Conservation (phyloP, 2,329 filamentous ascomycete species). For the Colletotrichum brevisporum region DNA sequence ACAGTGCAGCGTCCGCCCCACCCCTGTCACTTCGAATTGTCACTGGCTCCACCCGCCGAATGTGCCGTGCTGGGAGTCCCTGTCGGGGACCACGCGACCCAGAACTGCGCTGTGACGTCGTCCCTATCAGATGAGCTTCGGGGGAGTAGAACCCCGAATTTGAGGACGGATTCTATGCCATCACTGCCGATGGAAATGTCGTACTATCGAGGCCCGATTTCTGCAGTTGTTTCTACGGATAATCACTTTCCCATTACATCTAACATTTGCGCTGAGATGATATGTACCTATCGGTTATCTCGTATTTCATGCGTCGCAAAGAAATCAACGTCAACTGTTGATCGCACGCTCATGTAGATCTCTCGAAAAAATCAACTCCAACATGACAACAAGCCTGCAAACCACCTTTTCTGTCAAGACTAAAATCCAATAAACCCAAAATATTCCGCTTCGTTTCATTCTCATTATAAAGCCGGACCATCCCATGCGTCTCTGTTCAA, state of each 20-base stretch:
- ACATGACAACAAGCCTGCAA: not conserved
- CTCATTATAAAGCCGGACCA: slow-evolving; percentile 71
- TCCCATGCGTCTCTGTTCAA: slow-evolving; percentile 86
- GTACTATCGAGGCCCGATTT: not conserved
- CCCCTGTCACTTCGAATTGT: slow-evolving; percentile 3
- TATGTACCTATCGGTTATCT: slow-evolving; percentile 2
- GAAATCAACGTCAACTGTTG: not conserved
- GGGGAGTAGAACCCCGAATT: not conserved
- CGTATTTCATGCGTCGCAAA: not conserved
- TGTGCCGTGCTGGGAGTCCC: slow-evolving; percentile 11
- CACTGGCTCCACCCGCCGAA: not conserved
- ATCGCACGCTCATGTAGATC: not conserved
- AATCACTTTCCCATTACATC: not conserved
- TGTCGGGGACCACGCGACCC: slow-evolving; percentile 28
- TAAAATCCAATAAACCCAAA: not conserved
- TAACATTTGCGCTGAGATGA: not conserved
- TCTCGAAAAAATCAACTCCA: not conserved
- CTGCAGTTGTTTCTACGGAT: not conserved
- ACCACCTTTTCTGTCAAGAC: not conserved
- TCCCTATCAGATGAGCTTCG: not conserved
- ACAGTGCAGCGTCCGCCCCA: not conserved
- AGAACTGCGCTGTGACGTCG: slow-evolving; percentile 31
- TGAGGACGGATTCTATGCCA: not conserved
- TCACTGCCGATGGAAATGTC: not conserved
- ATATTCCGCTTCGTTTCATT: not conserved